Evolutionary conservation across 2,329 filamentous ascomycete genomes (phyloP).

Genomic region (Aschersonia sp.): DNA sequence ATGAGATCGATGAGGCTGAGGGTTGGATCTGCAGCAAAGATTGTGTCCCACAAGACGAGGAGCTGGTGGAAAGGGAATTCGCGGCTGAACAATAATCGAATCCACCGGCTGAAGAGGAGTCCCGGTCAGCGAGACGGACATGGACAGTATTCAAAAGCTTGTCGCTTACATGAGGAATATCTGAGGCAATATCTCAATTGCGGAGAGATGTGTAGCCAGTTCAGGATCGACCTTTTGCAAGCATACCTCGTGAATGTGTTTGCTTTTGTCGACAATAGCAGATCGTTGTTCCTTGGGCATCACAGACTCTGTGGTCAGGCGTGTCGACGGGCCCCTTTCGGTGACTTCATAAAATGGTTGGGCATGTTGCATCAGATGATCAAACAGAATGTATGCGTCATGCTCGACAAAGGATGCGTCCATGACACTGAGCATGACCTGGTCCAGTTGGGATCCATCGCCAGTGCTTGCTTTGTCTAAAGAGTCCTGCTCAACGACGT

Average conservation of each 20-base stretch:
- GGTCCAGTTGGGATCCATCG: slow-evolving; percentile 23
- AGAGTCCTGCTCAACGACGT: slow-evolving; percentile 72
- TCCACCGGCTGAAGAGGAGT: slow-evolving; percentile 58
- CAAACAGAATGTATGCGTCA: slow-evolving; percentile 78
- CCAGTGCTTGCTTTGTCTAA: slow-evolving; percentile 34
- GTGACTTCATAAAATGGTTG: slow-evolving; percentile 72
- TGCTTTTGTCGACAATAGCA: slow-evolving; percentile 69
- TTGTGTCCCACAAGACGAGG: slow-evolving; percentile 74
- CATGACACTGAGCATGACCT: slow-evolving; percentile 49
- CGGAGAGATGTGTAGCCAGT: slow-evolving; percentile 63
- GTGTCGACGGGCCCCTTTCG: slow-evolving; percentile 5
- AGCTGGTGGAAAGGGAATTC: slow-evolving; percentile 84
- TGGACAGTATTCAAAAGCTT: neutral
- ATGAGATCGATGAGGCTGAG: slow-evolving; percentile 75
- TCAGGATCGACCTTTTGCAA: slow-evolving; percentile 71
- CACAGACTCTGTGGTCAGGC: slow-evolving; percentile 7
- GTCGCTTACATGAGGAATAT: slow-evolving; percentile 74
- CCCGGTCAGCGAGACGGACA: neutral
- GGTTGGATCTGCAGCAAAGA: slow-evolving; percentile 75
- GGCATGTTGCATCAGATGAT: slow-evolving; percentile 73
- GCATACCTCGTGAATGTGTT: slow-evolving; percentile 72
- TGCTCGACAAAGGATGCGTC: slow-evolving; percentile 70
- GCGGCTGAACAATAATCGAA: slow-evolving; percentile 79
- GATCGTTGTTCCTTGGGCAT: slow-evolving; percentile 22
- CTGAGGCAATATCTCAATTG: slow-evolving; percentile 84